Conservation (phyloP, 768 basidiomycete genomes). For the Amanita pallidorosea region DNA sequence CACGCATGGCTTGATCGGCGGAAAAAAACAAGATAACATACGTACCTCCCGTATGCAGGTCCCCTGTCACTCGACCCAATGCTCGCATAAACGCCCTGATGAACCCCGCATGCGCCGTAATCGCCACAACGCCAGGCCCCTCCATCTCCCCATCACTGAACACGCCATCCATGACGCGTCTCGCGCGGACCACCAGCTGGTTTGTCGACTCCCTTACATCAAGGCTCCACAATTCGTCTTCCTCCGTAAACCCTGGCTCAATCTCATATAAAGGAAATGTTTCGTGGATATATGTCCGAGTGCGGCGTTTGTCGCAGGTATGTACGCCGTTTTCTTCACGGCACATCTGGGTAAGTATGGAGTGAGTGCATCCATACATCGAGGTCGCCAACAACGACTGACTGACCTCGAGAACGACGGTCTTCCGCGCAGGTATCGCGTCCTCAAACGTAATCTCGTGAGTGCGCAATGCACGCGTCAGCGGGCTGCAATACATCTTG, state of each 20-base stretch:
- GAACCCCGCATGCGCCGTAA: conserved; percentile 57
- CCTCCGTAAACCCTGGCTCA: conserved; percentile 49
- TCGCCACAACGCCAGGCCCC: conserved; percentile 40
- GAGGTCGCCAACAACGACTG: not conserved
- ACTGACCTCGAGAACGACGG: conserved; percentile 46
- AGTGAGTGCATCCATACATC: not conserved
- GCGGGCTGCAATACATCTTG: conserved; percentile 50
- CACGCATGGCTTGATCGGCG: not conserved
- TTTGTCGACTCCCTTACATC: conserved; percentile 41
- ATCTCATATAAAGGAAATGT: conserved; percentile 43
- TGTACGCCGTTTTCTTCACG: conserved; percentile 60
- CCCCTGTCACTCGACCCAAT: conserved; percentile 32
- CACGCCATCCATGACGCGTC: conserved; percentile 40
- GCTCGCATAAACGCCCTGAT: conserved; percentile 44
- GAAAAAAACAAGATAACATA: conserved; percentile 4
- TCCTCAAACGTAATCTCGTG: conserved; percentile 40
- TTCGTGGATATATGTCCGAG: conserved; percentile 32
- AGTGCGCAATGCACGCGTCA: conserved; percentile 52
- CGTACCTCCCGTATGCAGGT: conserved; percentile 56
- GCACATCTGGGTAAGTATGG: conserved; percentile 32
- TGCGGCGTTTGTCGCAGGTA: conserved; percentile 58
- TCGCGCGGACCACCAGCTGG: conserved; percentile 38
- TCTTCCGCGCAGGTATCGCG: conserved; percentile 16
- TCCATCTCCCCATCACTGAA: conserved; percentile 33
- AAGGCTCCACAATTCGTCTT: conserved; percentile 50